These are phyloP conservation scores for Dactylonectria estremocensis DNA, from an alignment of 2,329 filamentous ascomycete species.

Conservation along the genomic window DNA sequence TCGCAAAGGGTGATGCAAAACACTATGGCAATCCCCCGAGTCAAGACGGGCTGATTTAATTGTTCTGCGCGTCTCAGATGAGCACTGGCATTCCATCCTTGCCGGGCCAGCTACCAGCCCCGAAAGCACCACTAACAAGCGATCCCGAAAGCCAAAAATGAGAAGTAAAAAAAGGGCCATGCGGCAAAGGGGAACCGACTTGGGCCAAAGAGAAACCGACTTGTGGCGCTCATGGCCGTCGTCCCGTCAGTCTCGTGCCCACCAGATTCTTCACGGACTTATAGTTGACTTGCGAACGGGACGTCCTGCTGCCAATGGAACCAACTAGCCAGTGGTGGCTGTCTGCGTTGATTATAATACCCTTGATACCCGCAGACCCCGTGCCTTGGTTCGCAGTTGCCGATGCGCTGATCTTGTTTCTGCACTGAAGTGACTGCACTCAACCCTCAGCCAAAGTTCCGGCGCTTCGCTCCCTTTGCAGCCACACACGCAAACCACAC, in stretches of 20 bases:
- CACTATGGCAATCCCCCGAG: not conserved
- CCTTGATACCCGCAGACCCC: constrained; percentile 27
- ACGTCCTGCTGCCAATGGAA: not conserved
- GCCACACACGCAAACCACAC: constrained; percentile 29
- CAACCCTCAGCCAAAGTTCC: constrained; percentile 16
- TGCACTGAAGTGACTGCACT: constrained; percentile 5
- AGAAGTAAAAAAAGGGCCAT: not conserved
- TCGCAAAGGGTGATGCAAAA: not conserved
- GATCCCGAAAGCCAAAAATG: constrained; percentile 1
- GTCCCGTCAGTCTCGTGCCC: constrained; percentile 29
- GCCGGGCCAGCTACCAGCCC: not conserved
- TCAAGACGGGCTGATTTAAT: not conserved
- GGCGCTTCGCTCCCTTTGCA: constrained; percentile 26
- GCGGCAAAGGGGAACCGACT: constrained; percentile 6
- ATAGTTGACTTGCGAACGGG: constrained; percentile 8
- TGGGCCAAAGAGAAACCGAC: constrained; percentile 7
- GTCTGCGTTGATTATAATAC: constrained; percentile 27
- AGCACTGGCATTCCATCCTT: not conserved
- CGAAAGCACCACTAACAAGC: not conserved
- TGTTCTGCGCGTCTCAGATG: constrained; percentile 6
- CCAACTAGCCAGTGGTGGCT: not conserved
- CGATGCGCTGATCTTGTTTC: constrained; percentile 16
- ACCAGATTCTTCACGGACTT: constrained; percentile 1
- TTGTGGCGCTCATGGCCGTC: constrained; percentile 8
- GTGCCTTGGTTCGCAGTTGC: constrained; percentile 8